A percentile compares a stretch with the other conserved stretches of the same genome.
Conservation (phyloP, 192 early-diverging fungal genomes). For the Linnemannia elongata region DNA sequence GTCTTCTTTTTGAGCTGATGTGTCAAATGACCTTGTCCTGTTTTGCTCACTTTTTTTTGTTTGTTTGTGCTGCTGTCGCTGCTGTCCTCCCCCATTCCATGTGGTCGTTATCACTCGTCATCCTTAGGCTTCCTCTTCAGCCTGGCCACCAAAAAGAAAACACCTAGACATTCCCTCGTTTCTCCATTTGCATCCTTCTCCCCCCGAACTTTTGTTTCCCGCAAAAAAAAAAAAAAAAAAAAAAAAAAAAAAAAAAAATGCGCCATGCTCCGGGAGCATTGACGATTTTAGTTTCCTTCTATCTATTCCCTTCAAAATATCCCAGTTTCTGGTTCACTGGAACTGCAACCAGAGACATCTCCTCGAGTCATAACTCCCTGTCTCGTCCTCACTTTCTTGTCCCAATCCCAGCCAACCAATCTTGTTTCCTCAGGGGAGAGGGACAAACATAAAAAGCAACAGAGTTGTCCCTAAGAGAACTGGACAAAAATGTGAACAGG, state of each 20-base stretch:
- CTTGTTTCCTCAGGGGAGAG: background rate
- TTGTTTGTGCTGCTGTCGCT: background rate
- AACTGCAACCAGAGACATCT: background rate
- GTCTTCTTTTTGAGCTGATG: background rate
- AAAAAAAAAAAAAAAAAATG: too few relatives aligned
- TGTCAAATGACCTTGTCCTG: background rate
- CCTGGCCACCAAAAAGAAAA: background rate
- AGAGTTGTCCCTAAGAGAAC: slow-evolving; percentile 2
- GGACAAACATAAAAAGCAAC: background rate
- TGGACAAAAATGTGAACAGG: background rate
- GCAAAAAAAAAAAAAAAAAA: too few relatives aligned
- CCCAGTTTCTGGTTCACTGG: background rate
- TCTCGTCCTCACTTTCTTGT: background rate
- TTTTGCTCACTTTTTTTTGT: background rate
- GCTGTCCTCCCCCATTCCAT: background rate
- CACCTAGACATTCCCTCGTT: too few relatives aligned
- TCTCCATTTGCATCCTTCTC: background rate
- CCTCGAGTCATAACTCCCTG: background rate
- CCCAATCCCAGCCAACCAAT: background rate
- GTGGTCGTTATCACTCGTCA: slow-evolving; percentile 2
- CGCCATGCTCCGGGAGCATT: slow-evolving; percentile 1
- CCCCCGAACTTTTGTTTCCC: background rate
- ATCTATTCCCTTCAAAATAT: background rate
- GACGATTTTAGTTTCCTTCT: background rate
- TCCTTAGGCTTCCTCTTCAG: background rate